Evolutionary conservation across 2,329 filamentous ascomycete genomes (phyloP), one percentile per base, ranked within the genome.

Genomic region (Sordariomycetes sp.): DNA sequence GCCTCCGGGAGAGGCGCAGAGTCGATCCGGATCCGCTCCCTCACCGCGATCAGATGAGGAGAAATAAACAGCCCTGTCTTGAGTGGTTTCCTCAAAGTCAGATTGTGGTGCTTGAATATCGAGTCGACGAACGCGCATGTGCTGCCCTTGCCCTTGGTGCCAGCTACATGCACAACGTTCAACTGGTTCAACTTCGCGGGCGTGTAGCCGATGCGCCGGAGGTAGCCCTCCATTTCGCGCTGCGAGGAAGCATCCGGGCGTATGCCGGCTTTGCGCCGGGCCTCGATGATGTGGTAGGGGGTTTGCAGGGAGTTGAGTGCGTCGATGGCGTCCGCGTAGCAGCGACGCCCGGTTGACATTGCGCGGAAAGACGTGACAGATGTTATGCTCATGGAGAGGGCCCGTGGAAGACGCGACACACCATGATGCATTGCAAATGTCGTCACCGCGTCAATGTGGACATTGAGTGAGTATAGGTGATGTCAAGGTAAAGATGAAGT

Each of bases 251-350:
- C 68, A 57, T 92, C 83, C 48, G 84, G 77, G 19, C 69, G 72
- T 41, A 78, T 64, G 15, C 86, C 83, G 14, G 81, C 82, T 53
- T 84, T 84, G 35, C 78, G 72, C 33, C 92, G 79, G 33, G 81
- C 78, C 53, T 94, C 79, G 14, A 95, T 73, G 33, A 86, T 72
- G 32, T 82, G 75, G 53, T 82, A 90, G 34, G 94, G 93, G 27
- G 84, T 86, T 58, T 98, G 92, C 33, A 96, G 76, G 29, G 85
- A 82, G 58, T 96, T 96, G 51, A 96, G 74, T 25, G 83, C 77
- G 45, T 78, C 68, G 42, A 96, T 79, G 31, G 90, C 92, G 55
- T 92, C 86, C 86, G 94, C 17, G 25, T 28, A 28, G 25, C n/a
- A 14, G n/a, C 25, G 25, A n/a, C 25, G n/a, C 12, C n/a, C 8